Evolutionary conservation across 1,139 yeast genomes (phyloP).

Genomic region (Candida sanyaensis): DNA sequence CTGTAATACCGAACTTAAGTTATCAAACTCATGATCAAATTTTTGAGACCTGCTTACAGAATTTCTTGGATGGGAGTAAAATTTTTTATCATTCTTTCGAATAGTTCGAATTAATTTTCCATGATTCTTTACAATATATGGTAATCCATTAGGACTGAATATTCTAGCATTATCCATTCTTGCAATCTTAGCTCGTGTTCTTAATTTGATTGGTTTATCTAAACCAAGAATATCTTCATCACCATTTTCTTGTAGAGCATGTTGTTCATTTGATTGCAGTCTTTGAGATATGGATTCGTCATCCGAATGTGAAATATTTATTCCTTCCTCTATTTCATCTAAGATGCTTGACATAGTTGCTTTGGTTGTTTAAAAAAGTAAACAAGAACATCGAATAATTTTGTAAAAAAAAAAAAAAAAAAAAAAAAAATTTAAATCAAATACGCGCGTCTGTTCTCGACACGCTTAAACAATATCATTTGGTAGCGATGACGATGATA

Average conservation of each 20-base stretch:
- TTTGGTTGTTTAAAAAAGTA: background rate
- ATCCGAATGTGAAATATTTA: background rate
- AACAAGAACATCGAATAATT: background rate
- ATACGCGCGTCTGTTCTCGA: background rate
- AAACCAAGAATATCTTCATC: conserved; percentile 39
- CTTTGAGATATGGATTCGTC: background rate
- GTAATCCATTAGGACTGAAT: conserved; percentile 47
- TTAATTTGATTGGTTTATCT: conserved; percentile 40
- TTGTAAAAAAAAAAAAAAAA: too few species aligned
- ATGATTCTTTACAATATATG: conserved; percentile 44
- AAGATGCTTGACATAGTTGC: conserved; percentile 2
- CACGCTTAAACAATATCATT: background rate
- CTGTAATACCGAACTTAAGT: conserved; percentile 50
- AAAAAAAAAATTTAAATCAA: too few species aligned
- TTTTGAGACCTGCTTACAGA: conserved; percentile 15
- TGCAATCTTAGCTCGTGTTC: conserved; percentile 34
- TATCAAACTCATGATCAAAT: conserved; percentile 43
- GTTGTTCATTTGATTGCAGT: background rate
- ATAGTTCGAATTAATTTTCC: conserved; percentile 31
- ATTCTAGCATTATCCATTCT: conserved; percentile 53
- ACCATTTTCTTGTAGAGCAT: conserved; percentile 2
- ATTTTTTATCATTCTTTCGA: conserved; percentile 29
- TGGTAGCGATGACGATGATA: background rate
- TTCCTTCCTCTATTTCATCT: conserved; percentile 4
- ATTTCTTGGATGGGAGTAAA: conserved; percentile 8